Evolutionary conservation across 345 rosid species (phyloP).

Genomic region (Sapria himalayana): DNA sequence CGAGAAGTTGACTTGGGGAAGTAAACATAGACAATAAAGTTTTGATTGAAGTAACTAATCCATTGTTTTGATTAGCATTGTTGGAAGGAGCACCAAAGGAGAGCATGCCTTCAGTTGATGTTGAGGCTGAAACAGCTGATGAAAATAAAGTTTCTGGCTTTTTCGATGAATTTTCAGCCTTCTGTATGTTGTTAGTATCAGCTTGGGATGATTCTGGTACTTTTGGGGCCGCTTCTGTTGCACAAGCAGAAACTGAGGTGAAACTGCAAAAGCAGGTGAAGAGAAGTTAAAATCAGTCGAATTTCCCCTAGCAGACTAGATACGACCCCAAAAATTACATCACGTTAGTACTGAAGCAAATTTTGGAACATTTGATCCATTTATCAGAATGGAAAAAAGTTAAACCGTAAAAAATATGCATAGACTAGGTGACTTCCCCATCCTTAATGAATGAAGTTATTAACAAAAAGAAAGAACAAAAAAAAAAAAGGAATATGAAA

Average conservation of each 20-base stretch:
- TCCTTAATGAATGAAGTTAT: too few relatives aligned
- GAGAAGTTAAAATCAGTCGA: too few relatives aligned
- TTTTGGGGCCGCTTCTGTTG: slow-evolving; percentile 13
- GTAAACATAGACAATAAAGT: slow-evolving; percentile 12
- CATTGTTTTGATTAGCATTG: slow-evolving; percentile 18
- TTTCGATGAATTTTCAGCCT: slow-evolving; percentile 10
- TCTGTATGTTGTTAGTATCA: slow-evolving; percentile 12
- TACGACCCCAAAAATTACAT: too few relatives aligned
- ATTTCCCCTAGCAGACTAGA: too few relatives aligned
- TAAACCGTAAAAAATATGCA: too few relatives aligned
- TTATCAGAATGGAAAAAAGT: too few relatives aligned
- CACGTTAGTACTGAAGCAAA: too few relatives aligned
- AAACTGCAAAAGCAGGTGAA: slow-evolving; percentile 47
- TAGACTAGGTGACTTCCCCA: too few relatives aligned
- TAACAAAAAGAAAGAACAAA: too few relatives aligned
- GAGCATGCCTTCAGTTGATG: slow-evolving; percentile 21
- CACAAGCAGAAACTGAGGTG: slow-evolving; percentile 13
- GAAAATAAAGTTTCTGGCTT: slow-evolving; percentile 12
- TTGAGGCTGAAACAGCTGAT: slow-evolving; percentile 20
- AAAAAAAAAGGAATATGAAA: too few relatives aligned
- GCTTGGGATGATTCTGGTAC: slow-evolving; percentile 21
- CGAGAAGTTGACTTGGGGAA: slow-evolving; percentile 10
- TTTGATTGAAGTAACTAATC: slow-evolving; percentile 23
- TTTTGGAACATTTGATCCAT: too few relatives aligned
- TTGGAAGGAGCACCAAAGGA: slow-evolving; percentile 16